phyloP scores from a whole-genome alignment of 78 protist genomes.

The Polysphondylium violaceum region DNA sequence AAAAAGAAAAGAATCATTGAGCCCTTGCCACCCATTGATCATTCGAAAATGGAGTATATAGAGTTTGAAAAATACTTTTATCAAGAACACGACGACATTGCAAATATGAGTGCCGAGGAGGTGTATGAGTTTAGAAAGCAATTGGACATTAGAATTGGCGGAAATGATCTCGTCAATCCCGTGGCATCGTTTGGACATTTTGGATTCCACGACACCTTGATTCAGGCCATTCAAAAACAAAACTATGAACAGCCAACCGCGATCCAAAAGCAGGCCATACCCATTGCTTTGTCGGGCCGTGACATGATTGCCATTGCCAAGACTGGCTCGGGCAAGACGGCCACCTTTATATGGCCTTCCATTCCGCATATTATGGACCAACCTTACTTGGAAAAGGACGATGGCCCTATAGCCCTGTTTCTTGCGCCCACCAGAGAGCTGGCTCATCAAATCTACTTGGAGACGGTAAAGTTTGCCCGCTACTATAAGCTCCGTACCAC shows the following conservation, averaged over 20 bases:
- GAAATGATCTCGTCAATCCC: constrained; percentile 54
- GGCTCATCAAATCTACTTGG: constrained; percentile 84
- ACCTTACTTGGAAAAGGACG: constrained; percentile 59
- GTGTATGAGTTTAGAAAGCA: constrained; percentile 52
- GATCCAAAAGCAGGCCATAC: constrained; percentile 89
- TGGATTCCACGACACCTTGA: constrained; percentile 40
- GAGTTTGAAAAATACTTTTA: constrained; percentile 85
- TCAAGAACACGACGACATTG: constrained; percentile 46
- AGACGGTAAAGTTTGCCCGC: constrained; percentile 36
- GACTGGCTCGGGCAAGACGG: constrained; percentile 89
- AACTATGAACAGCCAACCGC: constrained; percentile 88
- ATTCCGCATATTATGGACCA: constrained; percentile 80
- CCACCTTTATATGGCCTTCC: constrained; percentile 85
- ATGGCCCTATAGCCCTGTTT: constrained; percentile 91
- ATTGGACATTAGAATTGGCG: constrained; percentile 38
- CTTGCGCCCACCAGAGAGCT: constrained; percentile 93
- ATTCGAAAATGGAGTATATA: constrained; percentile 69
- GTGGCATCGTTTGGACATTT: constrained; percentile 70
- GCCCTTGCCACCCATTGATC: constrained; percentile 87
- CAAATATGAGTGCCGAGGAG: constrained; percentile 1
- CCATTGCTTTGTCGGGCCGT: constrained; percentile 87
- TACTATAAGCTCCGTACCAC: constrained; percentile 70
- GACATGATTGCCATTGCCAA: constrained; percentile 91
- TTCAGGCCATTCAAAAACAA: constrained; percentile 43
- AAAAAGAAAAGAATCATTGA: constrained; percentile 51